These are phyloP conservation scores for Malassezia cuniculi DNA, from an alignment of 1,284 basidiomycete species.

Conservation along the genomic window DNA sequence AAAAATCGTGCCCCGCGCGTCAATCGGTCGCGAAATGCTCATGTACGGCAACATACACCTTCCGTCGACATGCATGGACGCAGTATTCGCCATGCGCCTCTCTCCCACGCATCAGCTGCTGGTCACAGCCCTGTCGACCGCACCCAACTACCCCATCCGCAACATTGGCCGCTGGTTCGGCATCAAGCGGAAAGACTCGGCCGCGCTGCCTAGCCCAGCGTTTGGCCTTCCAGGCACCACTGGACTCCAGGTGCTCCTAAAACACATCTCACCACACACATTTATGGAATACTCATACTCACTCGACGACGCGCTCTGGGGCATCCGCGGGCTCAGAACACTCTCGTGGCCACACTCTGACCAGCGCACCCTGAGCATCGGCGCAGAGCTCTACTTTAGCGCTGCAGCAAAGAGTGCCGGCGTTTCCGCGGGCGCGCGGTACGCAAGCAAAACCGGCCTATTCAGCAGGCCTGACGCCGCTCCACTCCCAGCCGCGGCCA, in stretches of 20 bases:
- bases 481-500: constrained; percentile 64
- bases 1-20: constrained; percentile 1
- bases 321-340: constrained; percentile 57
- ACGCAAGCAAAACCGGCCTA: constrained; percentile 67
- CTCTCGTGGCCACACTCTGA: not conserved
- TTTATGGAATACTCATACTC: constrained; percentile 90
- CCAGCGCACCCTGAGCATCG: constrained; percentile 55
- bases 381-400: constrained; percentile 86
- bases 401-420: constrained; percentile 84
- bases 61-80: constrained; percentile 73
- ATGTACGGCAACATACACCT: constrained; percentile 85
- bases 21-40: constrained; percentile 57
- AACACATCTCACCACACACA: constrained; percentile 83
- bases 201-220: not conserved
- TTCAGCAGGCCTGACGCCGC: constrained; percentile 1
- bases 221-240: constrained; percentile 30
- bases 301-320: constrained; percentile 83
- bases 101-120: constrained; percentile 47
- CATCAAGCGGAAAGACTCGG: constrained; percentile 1
- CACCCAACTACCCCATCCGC: constrained; percentile 29
- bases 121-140: constrained; percentile 36
- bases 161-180: constrained; percentile 48
- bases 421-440: constrained; percentile 82
- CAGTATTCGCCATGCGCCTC: constrained; percentile 70
- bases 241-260: constrained; percentile 65